A percentile compares a stretch with the other conserved stretches of the same genome.
phyloP scores from a whole-genome alignment of 73 alveolate genomes.

The Tetrahymena thermophila region DNA sequence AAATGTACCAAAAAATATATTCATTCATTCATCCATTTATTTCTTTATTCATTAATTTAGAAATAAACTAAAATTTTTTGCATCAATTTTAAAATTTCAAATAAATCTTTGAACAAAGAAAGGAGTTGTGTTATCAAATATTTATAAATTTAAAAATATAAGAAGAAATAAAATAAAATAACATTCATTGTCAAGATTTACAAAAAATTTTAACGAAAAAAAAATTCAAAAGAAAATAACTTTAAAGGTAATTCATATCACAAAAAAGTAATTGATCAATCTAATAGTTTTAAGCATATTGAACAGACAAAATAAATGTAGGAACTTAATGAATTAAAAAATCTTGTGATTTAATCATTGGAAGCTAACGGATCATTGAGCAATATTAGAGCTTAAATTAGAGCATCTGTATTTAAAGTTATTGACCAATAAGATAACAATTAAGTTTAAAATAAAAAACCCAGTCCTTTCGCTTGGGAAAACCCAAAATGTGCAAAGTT shows the following conservation, averaged over 20 bases:
- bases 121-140: neutral
- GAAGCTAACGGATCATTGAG: conserved; percentile 42
- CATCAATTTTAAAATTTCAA: neutral
- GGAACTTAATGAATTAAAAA: conserved; percentile 40
- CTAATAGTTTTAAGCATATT: neutral
- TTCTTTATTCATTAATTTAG: neutral
- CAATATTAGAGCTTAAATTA: conserved; percentile 41
- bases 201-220: neutral
- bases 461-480: conserved; percentile 44
- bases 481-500: conserved; percentile 23
- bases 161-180: neutral
- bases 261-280: no score
- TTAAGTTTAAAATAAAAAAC: conserved; percentile 9
- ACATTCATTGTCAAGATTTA: neutral
- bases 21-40: neutral
- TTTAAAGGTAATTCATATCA: neutral
- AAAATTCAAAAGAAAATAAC: neutral
- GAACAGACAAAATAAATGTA: neutral
- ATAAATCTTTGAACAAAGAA: neutral
- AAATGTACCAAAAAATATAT: neutral
- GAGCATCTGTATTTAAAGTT: conserved; percentile 47
- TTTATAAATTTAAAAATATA: neutral
- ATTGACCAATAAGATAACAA: conserved; percentile 29
- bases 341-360: conserved; percentile 23
- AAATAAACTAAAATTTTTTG: neutral